A percentile compares a stretch with the other conserved stretches of the same genome.
Conservation (phyloP, 2,329 filamentous ascomycete genomes). For the Apiospora rasikravindrae region DNA sequence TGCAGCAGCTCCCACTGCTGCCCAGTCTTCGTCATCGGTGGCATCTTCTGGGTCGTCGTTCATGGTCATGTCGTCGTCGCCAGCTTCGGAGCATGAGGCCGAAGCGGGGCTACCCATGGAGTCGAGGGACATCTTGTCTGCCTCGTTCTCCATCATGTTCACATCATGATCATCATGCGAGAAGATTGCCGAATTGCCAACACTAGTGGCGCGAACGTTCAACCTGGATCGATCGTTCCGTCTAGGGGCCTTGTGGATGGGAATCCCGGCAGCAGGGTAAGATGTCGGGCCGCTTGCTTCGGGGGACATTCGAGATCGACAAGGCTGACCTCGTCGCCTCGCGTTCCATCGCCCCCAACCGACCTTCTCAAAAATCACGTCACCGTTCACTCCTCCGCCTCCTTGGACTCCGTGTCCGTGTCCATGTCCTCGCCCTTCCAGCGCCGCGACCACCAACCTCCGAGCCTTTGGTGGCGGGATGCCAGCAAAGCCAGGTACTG, state of each 20-base stretch:
- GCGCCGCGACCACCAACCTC: slow-evolving; percentile 86
- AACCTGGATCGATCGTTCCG: slow-evolving; percentile 56
- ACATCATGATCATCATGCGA: slow-evolving; percentile 72
- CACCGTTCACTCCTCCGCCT: slow-evolving; percentile 66
- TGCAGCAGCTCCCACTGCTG: slow-evolving; percentile 83
- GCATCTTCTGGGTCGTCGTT: slow-evolving; percentile 82
- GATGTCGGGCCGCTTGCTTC: slow-evolving; percentile 46
- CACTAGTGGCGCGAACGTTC: slow-evolving; percentile 61
- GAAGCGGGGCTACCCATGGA: slow-evolving; percentile 69
- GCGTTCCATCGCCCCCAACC: slow-evolving; percentile 98
- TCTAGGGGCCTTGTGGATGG: slow-evolving; percentile 54
- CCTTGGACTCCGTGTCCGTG: slow-evolving; percentile 51
- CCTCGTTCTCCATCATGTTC: slow-evolving; percentile 80
- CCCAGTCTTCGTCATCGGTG: slow-evolving; percentile 97
- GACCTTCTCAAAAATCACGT: slow-evolving; percentile 90
- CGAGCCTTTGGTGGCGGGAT: slow-evolving; percentile 90
- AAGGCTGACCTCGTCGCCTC: slow-evolving; percentile 69
- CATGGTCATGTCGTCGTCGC: slow-evolving; percentile 65
- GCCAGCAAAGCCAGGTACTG: slow-evolving; percentile 88
- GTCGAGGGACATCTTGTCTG: slow-evolving; percentile 93
- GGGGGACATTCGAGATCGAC: slow-evolving; percentile 51
- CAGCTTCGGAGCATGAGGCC: slow-evolving; percentile 77
- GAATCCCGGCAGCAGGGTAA: slow-evolving; percentile 56
- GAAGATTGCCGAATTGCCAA: slow-evolving; percentile 75
- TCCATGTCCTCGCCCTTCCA: slow-evolving; percentile 74